Evolutionary conservation across 202 grass and related monocot genomes (phyloP).

Genomic region (Panicum hallii): DNA sequence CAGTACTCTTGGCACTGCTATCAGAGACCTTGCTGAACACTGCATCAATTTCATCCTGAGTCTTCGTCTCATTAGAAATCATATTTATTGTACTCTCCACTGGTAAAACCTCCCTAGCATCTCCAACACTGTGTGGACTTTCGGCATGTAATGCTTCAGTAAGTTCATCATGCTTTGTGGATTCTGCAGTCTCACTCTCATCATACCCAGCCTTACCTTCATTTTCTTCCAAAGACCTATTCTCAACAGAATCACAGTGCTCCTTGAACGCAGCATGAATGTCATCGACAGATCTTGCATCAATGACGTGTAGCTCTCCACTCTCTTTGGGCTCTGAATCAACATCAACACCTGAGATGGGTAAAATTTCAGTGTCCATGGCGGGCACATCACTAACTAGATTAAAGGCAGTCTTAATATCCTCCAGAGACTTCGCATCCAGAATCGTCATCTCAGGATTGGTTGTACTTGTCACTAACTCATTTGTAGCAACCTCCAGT

Average conservation of each 20-base stretch:
- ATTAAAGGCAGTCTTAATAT: conserved; percentile 68
- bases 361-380: conserved; percentile 40
- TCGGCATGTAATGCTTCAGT: conserved; percentile 17
- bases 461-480: not conserved
- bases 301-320: conserved; percentile 50
- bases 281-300: conserved; percentile 66
- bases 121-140: conserved; percentile 13
- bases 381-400: conserved; percentile 46
- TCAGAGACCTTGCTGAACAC: conserved; percentile 45
- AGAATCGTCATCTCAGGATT: conserved; percentile 57
- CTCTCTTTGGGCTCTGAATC: conserved; percentile 40
- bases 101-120: conserved; percentile 24
- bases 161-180: not conserved
- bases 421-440: conserved; percentile 62
- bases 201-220: conserved; percentile 31
- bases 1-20: conserved; percentile 25
- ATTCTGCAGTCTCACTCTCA: conserved; percentile 37
- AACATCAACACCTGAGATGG: conserved; percentile 23
- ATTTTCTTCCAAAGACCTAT: conserved; percentile 42
- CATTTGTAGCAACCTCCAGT: conserved; percentile 21
- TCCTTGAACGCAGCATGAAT: conserved; percentile 50
- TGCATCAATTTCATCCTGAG: conserved; percentile 44
- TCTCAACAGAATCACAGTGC: conserved; percentile 32
- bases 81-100: conserved; percentile 31
- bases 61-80: conserved; percentile 45